phyloP scores from a whole-genome alignment of 306 rosid species.

The Psophocarpus tetragonolobus region DNA sequence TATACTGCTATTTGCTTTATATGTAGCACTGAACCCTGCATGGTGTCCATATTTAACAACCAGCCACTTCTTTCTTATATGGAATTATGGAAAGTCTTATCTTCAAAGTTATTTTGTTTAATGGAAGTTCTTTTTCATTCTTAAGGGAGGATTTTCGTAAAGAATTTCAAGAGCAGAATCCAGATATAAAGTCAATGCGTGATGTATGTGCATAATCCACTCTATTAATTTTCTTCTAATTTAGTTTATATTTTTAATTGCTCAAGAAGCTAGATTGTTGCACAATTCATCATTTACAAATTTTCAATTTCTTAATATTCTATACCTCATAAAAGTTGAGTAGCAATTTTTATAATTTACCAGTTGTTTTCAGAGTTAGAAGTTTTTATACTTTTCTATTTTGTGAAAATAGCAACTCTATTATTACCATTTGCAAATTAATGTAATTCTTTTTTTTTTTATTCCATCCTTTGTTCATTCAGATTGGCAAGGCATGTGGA shows the following conservation, averaged over 20 bases:
- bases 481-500: conserved; percentile 97
- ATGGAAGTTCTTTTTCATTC: conserved; percentile 39
- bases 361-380: conserved; percentile 13
- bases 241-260: conserved; percentile 27
- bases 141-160: conserved; percentile 91
- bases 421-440: conserved; percentile 2
- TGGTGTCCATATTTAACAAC: conserved; percentile 23
- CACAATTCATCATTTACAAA: conserved; percentile 13
- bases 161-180: conserved; percentile 82
- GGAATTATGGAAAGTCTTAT: conserved; percentile 20
- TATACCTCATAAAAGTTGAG: background rate
- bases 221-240: background rate
- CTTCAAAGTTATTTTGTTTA: conserved; percentile 27
- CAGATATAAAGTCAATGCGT: conserved; percentile 85
- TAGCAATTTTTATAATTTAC: background rate
- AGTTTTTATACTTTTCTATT: conserved; percentile 2
- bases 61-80: conserved; percentile 25
- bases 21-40: conserved; percentile 15
- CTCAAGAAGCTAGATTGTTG: conserved; percentile 18
- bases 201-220: conserved; percentile 53
- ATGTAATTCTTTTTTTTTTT: conserved; percentile 19
- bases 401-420: background rate
- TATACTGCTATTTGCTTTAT: conserved; percentile 4
- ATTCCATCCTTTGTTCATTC: conserved; percentile 38
- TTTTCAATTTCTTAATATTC: background rate